Conservation (phyloP, 164 flowering plant genomes). For the Euptelea pleiosperma region DNA sequence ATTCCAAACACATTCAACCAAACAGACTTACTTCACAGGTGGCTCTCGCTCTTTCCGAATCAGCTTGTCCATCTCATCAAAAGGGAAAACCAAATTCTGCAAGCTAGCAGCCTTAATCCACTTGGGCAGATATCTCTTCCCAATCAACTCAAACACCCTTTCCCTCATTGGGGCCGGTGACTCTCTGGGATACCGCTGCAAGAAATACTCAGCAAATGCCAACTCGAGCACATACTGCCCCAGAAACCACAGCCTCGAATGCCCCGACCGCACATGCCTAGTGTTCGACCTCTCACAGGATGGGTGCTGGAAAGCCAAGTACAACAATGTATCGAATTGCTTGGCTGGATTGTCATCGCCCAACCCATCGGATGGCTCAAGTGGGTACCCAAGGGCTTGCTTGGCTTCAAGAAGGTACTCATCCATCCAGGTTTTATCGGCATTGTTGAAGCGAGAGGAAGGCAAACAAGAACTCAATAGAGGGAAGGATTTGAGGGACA, state of each 20-base stretch:
- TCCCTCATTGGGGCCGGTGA: constrained; percentile 96
- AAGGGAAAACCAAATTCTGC: constrained; percentile 90
- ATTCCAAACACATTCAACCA: not conserved
- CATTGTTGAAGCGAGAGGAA: constrained; percentile 63
- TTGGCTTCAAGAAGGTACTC: constrained; percentile 92
- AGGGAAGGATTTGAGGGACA: constrained; percentile 87
- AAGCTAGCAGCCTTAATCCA: constrained; percentile 97
- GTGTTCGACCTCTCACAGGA: constrained; percentile 72
- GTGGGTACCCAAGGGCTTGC: constrained; percentile 90
- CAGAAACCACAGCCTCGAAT: constrained; percentile 79
- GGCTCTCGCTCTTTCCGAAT: constrained; percentile 73
- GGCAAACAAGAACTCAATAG: constrained; percentile 89
- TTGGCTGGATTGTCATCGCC: constrained; percentile 89
- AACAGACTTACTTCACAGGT: constrained; percentile 73
- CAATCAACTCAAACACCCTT: constrained; percentile 84
- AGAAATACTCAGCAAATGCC: constrained; percentile 73
- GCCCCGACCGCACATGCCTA: constrained; percentile 76
- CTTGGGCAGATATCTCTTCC: constrained; percentile 80
- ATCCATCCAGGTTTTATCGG: constrained; percentile 88
- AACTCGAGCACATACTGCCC: constrained; percentile 92
- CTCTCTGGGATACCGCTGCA: constrained; percentile 98
- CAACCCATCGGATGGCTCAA: constrained; percentile 67
- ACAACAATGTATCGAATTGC: constrained; percentile 86
- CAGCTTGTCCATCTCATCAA: constrained; percentile 87
- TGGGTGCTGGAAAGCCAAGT: constrained; percentile 93